Base-by-base conservation (phyloP, 495 filamentous ascomycete species). In the Hypomontagnella monticulosa region DNA sequence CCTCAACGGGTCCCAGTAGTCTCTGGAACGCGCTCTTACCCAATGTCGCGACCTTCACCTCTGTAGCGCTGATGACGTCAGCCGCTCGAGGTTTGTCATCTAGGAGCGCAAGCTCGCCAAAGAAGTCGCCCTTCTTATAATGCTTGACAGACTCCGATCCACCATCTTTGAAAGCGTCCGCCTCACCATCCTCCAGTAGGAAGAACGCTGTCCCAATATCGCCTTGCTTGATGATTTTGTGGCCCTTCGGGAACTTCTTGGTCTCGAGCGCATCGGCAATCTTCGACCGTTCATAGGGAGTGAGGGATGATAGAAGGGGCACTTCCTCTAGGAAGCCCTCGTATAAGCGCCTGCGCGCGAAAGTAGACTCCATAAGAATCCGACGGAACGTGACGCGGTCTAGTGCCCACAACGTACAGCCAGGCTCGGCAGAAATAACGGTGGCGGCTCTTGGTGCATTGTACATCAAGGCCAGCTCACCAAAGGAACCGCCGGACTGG, bases 321-420 rank as follows among this genome's bases (percentile, higher is more conserved):
- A 99, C 94, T 78, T 97, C 94, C 73, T 96, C 93, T n/a, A 99
- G 83, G 81, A 99, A 98, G 70, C 88, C 89, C 74, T 99, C 95
- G 75, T 98, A 99, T 88, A 98, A 93, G 66, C 93, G 90, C 59
- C 95, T 88, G 30, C 94, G 91, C 72, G 94, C 91, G 78, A 97
- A 99, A 14, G 95, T 96, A 47, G 91, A 93, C 79, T 98, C 95
- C 96, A 99, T 97, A 53, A 99, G 82, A 69, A 99, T 98, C 30
- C 95, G 92, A 48, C 95, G 92, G 85, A 99, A 99, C 4, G 95
- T 99, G 47, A 98, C 85, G 32, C 95, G 92, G 73, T 99, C 95
- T 41, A 99, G 80, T 10, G 92, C 92, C 95, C 95, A 99, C 4
- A 99, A 84, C 1, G 88, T 94, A 73, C 88, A 92, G 50, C 86